Evolutionary conservation across 192 early-diverging fungal species (phyloP), one percentile per base, ranked within the genome.

Genomic region (Umbelopsis ramanniana): DNA sequence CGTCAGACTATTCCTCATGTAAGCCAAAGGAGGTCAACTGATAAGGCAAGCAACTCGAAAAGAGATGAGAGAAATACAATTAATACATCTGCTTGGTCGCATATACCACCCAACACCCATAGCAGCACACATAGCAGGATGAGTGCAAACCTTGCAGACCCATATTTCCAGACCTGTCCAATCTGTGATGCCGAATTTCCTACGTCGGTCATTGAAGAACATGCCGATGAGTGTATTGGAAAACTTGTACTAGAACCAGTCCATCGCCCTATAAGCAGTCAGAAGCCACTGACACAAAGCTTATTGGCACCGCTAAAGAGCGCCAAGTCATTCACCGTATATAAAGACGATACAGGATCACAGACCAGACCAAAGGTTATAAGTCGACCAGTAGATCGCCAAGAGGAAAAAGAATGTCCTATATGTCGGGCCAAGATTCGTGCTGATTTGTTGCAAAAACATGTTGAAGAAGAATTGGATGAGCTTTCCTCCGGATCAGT

Each of bases 201-300:
- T 37, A 37, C 26, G 4, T 63, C 57, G 9, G 19, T 63, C 14
- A 63, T 63, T 15, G 57, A 63, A n/a, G 57, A 19, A 6, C 57
- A 63, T 63, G 57, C 57, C 15, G 35, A 35, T 63, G 57, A 63
- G 17, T 63, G 57, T n/a, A 63, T 19, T 35, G 57, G 57, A 29
- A 29, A 63, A 14, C 15, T 50, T 50, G 17, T 3, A 5, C 3
- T 9, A 0, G 48, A 21, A 50, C 17, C 0, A 17, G 15, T 6
- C 1, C 2, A 15, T 21, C 48, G 17, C 1, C 57, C 33, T 7
- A 11, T 15, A 29, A 14, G 7, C 14, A 29, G 0, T 0, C 19
- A n/a, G 48, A 17, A 15, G 6, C 48, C 7, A 2, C 7, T 50
- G 48, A 29, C 4, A 29, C 57, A 17, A 19, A 37, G 6, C 8